Evolutionary conservation across 768 basidiomycete species (phyloP).

Genomic region (Naganishia vaughanmartiniae): DNA sequence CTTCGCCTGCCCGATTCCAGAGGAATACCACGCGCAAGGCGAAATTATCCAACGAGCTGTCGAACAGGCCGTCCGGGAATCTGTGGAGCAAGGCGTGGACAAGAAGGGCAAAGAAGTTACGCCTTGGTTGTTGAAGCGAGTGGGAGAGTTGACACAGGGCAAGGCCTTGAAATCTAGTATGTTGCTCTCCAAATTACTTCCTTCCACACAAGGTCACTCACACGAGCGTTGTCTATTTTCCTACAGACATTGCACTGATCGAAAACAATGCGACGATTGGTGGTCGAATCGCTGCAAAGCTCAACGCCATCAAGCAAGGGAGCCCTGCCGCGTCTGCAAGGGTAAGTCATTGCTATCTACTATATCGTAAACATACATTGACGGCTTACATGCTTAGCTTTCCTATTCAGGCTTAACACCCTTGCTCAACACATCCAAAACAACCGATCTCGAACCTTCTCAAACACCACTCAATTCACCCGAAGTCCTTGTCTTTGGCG

Average conservation of each 20-base stretch:
- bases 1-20: slow-evolving; percentile 86
- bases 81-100: slow-evolving; percentile 73
- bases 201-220: slow-evolving; percentile 3
- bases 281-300: slow-evolving; percentile 41
- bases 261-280: slow-evolving; percentile 84
- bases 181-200: slow-evolving; percentile 40
- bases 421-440: slow-evolving; percentile 8
- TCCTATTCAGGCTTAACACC: slow-evolving; percentile 8
- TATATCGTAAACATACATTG: neutral
- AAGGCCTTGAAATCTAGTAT: slow-evolving; percentile 69
- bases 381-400: slow-evolving; percentile 13
- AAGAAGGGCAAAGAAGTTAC: slow-evolving; percentile 84
- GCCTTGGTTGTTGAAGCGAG: slow-evolving; percentile 84
- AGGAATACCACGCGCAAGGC: slow-evolving; percentile 67
- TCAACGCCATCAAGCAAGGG: slow-evolving; percentile 25
- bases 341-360: slow-evolving; percentile 4
- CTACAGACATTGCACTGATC: slow-evolving; percentile 75
- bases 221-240: neutral
- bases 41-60: slow-evolving; percentile 70
- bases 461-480: slow-evolving; percentile 26
- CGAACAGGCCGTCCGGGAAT: slow-evolving; percentile 78
- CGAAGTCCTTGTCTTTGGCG: slow-evolving; percentile 70
- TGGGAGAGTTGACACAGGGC: slow-evolving; percentile 75
- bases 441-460: neutral
- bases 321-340: neutral